Evolutionary conservation across 805 yeast genomes (phyloP).

Genomic region (Metschnikowia vanudenii): DNA sequence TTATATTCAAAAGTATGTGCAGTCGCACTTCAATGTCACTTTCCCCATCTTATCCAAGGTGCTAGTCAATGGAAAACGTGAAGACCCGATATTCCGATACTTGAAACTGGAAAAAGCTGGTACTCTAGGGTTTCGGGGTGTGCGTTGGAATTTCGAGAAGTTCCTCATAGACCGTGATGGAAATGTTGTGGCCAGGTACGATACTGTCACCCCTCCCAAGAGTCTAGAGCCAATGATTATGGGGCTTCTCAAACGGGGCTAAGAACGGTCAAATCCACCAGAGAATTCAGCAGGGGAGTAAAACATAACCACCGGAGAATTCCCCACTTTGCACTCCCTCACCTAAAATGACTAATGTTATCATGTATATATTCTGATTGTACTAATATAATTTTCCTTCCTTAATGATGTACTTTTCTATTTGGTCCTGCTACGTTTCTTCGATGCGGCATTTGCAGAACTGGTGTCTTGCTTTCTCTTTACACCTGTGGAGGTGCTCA

Average conservation of each 20-base stretch:
- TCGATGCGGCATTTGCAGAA: constrained; percentile 1
- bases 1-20: constrained; percentile 23
- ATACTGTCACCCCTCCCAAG: constrained; percentile 67
- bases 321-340: background rate
- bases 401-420: background rate
- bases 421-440: constrained; percentile 5
- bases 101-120: constrained; percentile 30
- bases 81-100: constrained; percentile 29
- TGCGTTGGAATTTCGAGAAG: constrained; percentile 81
- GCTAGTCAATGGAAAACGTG: constrained; percentile 36
- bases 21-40: constrained; percentile 28
- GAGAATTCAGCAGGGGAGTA: too few relatives aligned
- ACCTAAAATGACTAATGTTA: background rate
- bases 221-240: constrained; percentile 42
- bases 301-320: too few relatives aligned
- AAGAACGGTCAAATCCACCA: background rate
- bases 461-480: constrained; percentile 5
- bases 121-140: constrained; percentile 39
- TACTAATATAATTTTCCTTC: background rate
- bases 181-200: constrained; percentile 55
- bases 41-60: constrained; percentile 41
- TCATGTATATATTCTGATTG: background rate
- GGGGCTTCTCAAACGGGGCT: constrained; percentile 13
- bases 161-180: constrained; percentile 62
- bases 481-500: background rate